Percentiles rank a stretch among this genome's conserved stretches.
Conservation (phyloP, 352 stramenopile genomes). For the Pythium aristosporum region DNA sequence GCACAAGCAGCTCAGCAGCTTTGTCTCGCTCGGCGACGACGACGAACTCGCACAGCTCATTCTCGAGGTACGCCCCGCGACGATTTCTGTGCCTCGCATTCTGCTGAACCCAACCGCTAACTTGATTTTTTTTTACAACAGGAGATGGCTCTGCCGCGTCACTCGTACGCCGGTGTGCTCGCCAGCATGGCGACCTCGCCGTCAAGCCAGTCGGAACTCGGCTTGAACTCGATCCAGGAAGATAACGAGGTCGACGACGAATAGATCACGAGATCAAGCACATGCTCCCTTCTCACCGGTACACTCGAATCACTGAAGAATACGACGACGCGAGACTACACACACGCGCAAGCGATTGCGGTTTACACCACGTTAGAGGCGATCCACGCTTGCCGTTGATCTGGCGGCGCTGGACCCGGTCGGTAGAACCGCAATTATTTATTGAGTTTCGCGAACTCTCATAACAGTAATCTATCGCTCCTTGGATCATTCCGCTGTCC, state of each 20-base stretch:
- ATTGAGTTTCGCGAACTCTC: slow-evolving; percentile 22
- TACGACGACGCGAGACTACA: slow-evolving; percentile 15
- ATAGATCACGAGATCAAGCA: slow-evolving; percentile 3
- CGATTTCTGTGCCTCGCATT: slow-evolving; percentile 2
- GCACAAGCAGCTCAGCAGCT: slow-evolving; percentile 71
- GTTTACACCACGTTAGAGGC: slow-evolving; percentile 7
- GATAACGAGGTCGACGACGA: slow-evolving; percentile 59
- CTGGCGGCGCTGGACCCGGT: slow-evolving; percentile 3
- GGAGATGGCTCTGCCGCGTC: slow-evolving; percentile 60
- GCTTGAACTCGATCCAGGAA: slow-evolving; percentile 73
- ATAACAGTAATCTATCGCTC: slow-evolving; percentile 25
- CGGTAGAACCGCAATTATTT: slow-evolving; percentile 25
- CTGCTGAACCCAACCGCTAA: background rate
- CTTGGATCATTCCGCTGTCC: slow-evolving; percentile 2
- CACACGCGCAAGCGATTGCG: background rate
- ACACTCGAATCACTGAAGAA: slow-evolving; percentile 24
- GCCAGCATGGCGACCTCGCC: slow-evolving; percentile 64
- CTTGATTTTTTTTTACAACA: slow-evolving; percentile 20
- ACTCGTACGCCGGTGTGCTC: slow-evolving; percentile 57
- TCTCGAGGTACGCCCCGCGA: slow-evolving; percentile 47
- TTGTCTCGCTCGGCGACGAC: slow-evolving; percentile 63
- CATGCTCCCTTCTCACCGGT: background rate
- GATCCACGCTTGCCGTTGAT: background rate
- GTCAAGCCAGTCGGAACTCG: slow-evolving; percentile 45
- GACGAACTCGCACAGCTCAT: slow-evolving; percentile 78